These are phyloP conservation scores for Lagerstroemia speciosa DNA, from an alignment of 345 rosid species.

Conservation along the genomic window DNA sequence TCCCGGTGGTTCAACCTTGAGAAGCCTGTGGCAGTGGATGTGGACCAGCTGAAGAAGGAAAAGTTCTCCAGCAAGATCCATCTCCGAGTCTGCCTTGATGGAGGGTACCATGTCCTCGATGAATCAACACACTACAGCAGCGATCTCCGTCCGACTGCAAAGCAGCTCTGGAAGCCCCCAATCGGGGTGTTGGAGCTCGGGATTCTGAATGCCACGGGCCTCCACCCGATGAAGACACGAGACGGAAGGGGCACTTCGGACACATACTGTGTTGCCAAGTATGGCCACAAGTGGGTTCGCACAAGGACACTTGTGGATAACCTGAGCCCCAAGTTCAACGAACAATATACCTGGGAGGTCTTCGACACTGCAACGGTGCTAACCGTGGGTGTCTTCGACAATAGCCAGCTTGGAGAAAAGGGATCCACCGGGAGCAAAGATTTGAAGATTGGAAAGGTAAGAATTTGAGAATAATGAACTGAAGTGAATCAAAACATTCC, in stretches of 20 bases:
- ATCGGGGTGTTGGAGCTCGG: constrained; percentile 90
- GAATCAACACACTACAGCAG: constrained; percentile 96
- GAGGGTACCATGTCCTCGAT: constrained; percentile 94
- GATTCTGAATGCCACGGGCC: constrained; percentile 72
- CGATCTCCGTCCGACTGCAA: constrained; percentile 91
- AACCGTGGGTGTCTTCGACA: constrained; percentile 87
- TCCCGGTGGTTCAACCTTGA: constrained; percentile 84
- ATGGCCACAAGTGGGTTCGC: constrained; percentile 95
- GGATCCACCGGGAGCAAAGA: constrained; percentile 40
- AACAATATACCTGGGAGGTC: constrained; percentile 97
- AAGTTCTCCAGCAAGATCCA: constrained; percentile 86
- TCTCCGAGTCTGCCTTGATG: constrained; percentile 85
- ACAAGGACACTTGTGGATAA: constrained; percentile 85
- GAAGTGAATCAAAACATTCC: neutral
- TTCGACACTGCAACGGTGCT: constrained; percentile 90
- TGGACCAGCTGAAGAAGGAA: constrained; percentile 75
- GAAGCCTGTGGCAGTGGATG: constrained; percentile 64
- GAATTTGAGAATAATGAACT: neutral
- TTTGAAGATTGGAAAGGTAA: constrained; percentile 72
- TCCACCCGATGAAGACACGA: constrained; percentile 89
- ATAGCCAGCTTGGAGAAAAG: constrained; percentile 75
- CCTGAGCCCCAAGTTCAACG: constrained; percentile 75
- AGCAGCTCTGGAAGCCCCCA: constrained; percentile 81
- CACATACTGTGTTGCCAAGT: constrained; percentile 91
- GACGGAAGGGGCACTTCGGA: constrained; percentile 85